These are phyloP conservation scores for Pisolithus albus DNA, from an alignment of 768 basidiomycete species.

Conservation along the genomic window DNA sequence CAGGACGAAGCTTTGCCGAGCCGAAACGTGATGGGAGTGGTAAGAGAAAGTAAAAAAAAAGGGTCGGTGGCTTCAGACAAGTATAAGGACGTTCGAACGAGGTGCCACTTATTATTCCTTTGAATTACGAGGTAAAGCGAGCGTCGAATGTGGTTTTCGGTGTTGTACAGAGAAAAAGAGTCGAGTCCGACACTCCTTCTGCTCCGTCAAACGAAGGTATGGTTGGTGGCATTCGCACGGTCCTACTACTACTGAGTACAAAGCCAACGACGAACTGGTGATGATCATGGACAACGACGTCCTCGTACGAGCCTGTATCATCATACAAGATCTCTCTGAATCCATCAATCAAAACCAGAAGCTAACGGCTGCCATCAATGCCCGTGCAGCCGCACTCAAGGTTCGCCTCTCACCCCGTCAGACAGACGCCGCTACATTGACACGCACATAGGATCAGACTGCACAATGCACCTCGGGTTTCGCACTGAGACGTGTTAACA, in stretches of 20 bases:
- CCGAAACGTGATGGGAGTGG: slow-evolving; percentile 17
- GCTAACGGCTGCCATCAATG: slow-evolving; percentile 58
- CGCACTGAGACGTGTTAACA: slow-evolving; percentile 75
- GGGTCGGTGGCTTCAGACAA: background rate
- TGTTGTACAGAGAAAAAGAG: slow-evolving; percentile 22
- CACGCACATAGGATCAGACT: slow-evolving; percentile 57
- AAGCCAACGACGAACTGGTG: background rate
- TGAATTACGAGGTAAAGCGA: slow-evolving; percentile 14
- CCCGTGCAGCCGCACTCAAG: slow-evolving; percentile 68
- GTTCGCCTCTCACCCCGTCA: slow-evolving; percentile 32
- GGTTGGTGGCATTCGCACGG: background rate
- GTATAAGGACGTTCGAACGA: slow-evolving; percentile 1
- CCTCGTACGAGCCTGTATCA: slow-evolving; percentile 67
- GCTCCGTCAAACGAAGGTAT: too few relatives aligned
- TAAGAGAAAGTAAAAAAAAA: slow-evolving; percentile 4
- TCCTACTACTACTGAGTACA: background rate
- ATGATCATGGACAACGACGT: slow-evolving; percentile 57
- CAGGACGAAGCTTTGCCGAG: slow-evolving; percentile 15
- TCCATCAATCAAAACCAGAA: slow-evolving; percentile 80
- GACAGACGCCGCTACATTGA: slow-evolving; percentile 9
- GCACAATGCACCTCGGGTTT: slow-evolving; percentile 65
- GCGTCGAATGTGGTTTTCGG: slow-evolving; percentile 14
- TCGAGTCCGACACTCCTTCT: slow-evolving; percentile 22
- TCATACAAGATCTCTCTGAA: slow-evolving; percentile 75
- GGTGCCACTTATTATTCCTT: background rate